A percentile compares a stretch with the other conserved stretches of the same genome.
phyloP scores from a whole-genome alignment of 2,329 filamentous ascomycete genomes.

The Falciphora oryzae region DNA sequence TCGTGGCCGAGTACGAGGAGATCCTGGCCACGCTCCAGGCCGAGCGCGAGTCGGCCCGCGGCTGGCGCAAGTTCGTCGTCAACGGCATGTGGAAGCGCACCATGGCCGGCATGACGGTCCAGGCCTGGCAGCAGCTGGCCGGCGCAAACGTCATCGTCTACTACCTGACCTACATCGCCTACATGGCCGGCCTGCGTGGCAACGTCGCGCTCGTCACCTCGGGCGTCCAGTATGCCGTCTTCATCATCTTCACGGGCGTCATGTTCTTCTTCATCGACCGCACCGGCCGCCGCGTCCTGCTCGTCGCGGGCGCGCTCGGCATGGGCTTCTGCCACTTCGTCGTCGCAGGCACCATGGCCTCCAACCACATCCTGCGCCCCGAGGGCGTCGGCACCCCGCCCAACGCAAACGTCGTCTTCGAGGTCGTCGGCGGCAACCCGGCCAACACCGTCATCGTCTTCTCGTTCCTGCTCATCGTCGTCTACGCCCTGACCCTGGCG shows the following conservation, averaged over 20 bases:
- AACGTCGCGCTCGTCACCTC: conserved; percentile 38
- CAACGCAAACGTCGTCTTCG: conserved; percentile 44
- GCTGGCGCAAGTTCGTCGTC: conserved; percentile 32
- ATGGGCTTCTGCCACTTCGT: conserved; percentile 30
- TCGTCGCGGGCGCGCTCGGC: conserved; percentile 16
- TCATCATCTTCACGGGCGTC: conserved; percentile 37
- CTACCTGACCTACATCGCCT: conserved; percentile 55
- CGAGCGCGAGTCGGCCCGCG: conserved; percentile 28
- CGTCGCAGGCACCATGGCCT: conserved; percentile 38
- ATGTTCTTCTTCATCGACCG: conserved; percentile 39
- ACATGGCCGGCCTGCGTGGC: conserved; percentile 49
- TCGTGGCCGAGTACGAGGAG: conserved; percentile 52
- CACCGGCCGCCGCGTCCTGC: conserved; percentile 22
- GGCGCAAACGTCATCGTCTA: conserved; percentile 50
- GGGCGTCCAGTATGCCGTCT: conserved; percentile 36
- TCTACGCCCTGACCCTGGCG: conserved; percentile 58
- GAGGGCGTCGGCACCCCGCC: conserved; percentile 24
- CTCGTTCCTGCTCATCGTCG: conserved; percentile 57
- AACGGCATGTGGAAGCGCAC: conserved; percentile 55
- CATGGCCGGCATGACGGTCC: conserved; percentile 48
- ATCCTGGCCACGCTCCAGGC: conserved; percentile 36
- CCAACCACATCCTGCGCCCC: conserved; percentile 26
- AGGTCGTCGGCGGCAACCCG: conserved; percentile 40
- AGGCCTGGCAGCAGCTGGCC: conserved; percentile 51
- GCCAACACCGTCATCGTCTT: conserved; percentile 61